Base-by-base conservation (phyloP, 2,329 filamentous ascomycete genomes). In the Fusarium domesticum region DNA sequence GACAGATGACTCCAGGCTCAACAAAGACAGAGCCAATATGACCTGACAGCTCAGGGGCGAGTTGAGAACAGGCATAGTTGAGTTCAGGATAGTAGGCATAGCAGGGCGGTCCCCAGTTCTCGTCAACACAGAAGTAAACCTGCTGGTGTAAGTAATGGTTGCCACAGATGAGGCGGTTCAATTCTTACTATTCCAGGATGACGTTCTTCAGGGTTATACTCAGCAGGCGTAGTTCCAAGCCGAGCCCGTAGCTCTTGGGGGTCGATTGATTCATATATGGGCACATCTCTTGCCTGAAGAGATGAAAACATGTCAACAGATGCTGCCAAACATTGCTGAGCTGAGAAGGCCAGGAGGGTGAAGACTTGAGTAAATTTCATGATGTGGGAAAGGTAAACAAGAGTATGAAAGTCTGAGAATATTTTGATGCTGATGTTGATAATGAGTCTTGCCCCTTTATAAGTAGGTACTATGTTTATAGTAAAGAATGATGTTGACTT, bases 91-190 rank as follows among this genome's bases (percentile, higher is more conserved):
- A 42, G 35, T 59, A 58, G 14, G 39, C 44, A 34, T 49, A 60
- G 48, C 58, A 60, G 14, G 54, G 52, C 5, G 50, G 43, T 12
- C 52, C 52, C 56, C 58, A 60, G 35, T 60, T 60, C 42, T 59
- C 56, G 4, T 52, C 57, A 11, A 38, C 48, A 25, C 58, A 60
- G 35, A 60, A 59, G 46, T 60, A 60, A 17, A 60, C 49, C 57
- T 60, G 15, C n/a, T n/a, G n/a, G 12, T 19, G 11, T 20, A 12
- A 15, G 60, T 35, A 60, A 35, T 30, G 7, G 23, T 14, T 6
- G 6, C 4, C 14, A 16, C 4, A 10, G 18, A 6, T 15, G 14
- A 5, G 10, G 17, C 15, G 5, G 16, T 3, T 15, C 18, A 20
- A n/a, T 28, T 30, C 45, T 17, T 51, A 60, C 58, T 38, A 46